phyloP scores from a whole-genome alignment of 2,329 filamentous ascomycete species.

The Fusarium oxysporum region DNA sequence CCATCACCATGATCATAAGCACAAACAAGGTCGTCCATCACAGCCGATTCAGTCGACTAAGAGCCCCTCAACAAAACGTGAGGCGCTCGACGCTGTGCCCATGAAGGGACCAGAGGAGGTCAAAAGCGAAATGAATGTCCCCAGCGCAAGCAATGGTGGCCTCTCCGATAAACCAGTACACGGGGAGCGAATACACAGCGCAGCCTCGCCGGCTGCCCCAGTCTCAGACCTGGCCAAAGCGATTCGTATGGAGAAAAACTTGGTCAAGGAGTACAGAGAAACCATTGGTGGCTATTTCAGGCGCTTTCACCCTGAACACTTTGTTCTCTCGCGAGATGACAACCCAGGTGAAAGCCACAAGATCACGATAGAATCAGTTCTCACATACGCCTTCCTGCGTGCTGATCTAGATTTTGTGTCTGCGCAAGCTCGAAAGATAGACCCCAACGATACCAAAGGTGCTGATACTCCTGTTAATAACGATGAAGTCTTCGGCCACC shows the following conservation, averaged over 20 bases:
- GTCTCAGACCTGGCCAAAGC: constrained; percentile 70
- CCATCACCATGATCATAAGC: constrained; percentile 39
- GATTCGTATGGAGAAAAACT: constrained; percentile 73
- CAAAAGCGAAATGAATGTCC: constrained; percentile 52
- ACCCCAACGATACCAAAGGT: constrained; percentile 75
- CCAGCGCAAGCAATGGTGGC: constrained; percentile 48
- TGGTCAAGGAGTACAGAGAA: constrained; percentile 82
- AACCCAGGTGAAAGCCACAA: constrained; percentile 48
- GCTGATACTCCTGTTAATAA: constrained; percentile 85
- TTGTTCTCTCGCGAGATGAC: constrained; percentile 59
- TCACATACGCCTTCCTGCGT: constrained; percentile 93
- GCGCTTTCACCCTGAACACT: constrained; percentile 86
- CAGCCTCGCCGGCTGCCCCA: constrained; percentile 60
- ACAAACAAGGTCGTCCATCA: constrained; percentile 27
- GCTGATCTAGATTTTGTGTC: constrained; percentile 95
- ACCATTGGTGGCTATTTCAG: constrained; percentile 95
- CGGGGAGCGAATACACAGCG: constrained; percentile 52
- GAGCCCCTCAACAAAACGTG: constrained; percentile 39
- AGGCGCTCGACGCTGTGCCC: constrained; percentile 53
- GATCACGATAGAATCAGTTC: constrained; percentile 78
- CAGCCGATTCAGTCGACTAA: neutral
- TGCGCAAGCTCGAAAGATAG: constrained; percentile 86
- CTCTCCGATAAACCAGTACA: constrained; percentile 53
- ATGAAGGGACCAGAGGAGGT: constrained; percentile 64
- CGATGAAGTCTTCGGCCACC: constrained; percentile 81